A percentile compares a stretch with the other conserved stretches of the same genome.
phyloP scores from a whole-genome alignment of 2,329 filamentous ascomycete species.

The Apiospora hydei region DNA sequence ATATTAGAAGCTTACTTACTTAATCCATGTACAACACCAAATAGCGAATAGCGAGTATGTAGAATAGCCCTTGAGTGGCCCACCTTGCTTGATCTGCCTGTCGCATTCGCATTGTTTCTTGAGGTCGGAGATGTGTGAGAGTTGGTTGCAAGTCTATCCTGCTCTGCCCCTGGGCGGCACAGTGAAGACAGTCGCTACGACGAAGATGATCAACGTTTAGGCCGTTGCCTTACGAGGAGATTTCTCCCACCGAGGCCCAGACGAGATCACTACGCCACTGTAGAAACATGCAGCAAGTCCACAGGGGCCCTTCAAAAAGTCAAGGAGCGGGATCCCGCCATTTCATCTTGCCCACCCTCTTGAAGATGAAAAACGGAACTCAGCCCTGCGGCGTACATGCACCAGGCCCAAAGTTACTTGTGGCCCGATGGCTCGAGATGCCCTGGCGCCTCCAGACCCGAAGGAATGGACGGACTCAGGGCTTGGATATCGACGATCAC shows the following conservation, averaged over 20 bases:
- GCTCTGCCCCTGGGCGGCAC: not conserved
- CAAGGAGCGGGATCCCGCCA: slow-evolving; percentile 14
- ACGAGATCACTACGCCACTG: not conserved
- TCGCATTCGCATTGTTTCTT: not conserved
- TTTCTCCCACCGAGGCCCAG: not conserved
- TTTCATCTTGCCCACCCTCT: not conserved
- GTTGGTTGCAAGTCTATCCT: not conserved
- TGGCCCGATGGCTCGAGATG: not conserved
- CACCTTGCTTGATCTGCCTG: not conserved
- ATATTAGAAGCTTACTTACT: slow-evolving; percentile 5
- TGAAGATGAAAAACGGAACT: not conserved
- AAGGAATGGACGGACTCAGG: not conserved
- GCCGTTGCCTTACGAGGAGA: not conserved
- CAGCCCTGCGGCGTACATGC: not conserved
- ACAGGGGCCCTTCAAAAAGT: not conserved
- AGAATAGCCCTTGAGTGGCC: not conserved
- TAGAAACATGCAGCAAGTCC: not conserved
- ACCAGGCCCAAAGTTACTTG: not conserved
- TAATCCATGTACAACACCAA: slow-evolving; percentile 6
- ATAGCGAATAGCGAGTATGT: not conserved
- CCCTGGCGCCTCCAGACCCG: not conserved
- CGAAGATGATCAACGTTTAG: not conserved
- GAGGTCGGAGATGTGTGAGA: not conserved
- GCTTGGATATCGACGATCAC: not conserved
- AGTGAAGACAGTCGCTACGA: not conserved